Base-by-base conservation (phyloP, 495 filamentous ascomycete species). In the Viridothelium virens region DNA sequence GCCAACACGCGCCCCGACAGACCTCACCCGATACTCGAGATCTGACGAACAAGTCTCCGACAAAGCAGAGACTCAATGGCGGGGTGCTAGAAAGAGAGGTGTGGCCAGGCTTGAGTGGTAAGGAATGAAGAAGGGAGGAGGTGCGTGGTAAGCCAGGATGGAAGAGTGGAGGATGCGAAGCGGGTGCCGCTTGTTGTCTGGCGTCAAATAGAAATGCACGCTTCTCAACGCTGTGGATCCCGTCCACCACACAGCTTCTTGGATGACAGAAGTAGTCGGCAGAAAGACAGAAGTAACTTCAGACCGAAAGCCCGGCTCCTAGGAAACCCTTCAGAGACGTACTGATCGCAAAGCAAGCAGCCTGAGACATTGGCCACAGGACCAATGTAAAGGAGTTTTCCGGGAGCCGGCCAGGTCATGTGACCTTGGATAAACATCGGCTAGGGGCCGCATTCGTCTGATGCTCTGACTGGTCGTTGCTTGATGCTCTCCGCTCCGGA, bases 401-500 rank as follows among this genome's bases (percentile, higher is more conserved):
- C 53, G 25, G 53, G 53, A 9, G 53, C 33, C 31, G 53, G 31
- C 6, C 53, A 18, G 53, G 53, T 59, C 53, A 59, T 31, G 53
- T 59, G 53, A 4, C 36, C 31, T 59, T 31, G 53, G 53, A 6
- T 3, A 7, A 33, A 59, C 53, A 9, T 59, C 53, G 53, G 53
- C 25, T 0, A 7, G 18, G 10, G 53, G 18, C 31, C 14, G 7
- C 25, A 5, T 9, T 36, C 7, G 11, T n/a, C 11, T 5, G 48
- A 9, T 53, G 5, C 5, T n/a, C 14, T 44, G 7, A 44, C 25
- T 44, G 41, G 7, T 14, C 6, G 14, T 7, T 44, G 41, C 41
- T 44, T 44, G 38, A 33, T 65, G 38, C 46, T 65, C 41, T 25
- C 70, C 67, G 67, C 61, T 65, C 70, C 68, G 69, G 70, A 70